phyloP scores from a whole-genome alignment of 805 yeast genomes.

The Nakazawaea molendinolei region DNA sequence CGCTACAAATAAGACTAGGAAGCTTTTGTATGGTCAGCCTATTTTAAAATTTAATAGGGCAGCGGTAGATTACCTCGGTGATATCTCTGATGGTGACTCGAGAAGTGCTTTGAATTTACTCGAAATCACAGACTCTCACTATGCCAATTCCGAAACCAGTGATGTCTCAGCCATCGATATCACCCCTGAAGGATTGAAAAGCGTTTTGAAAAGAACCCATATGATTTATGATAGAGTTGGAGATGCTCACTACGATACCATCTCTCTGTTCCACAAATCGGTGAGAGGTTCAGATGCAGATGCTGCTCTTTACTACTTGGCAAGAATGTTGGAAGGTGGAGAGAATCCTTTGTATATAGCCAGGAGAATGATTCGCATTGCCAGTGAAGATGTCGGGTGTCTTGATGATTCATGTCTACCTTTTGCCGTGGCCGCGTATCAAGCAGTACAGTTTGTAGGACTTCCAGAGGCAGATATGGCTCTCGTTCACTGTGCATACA shows the following conservation, averaged over 20 bases:
- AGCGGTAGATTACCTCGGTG: conserved; percentile 61
- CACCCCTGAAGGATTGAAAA: conserved; percentile 29
- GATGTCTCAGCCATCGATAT: conserved; percentile 26
- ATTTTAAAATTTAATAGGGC: conserved; percentile 47
- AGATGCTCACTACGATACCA: conserved; percentile 90
- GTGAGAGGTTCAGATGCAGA: conserved; percentile 86
- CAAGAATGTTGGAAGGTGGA: conserved; percentile 86
- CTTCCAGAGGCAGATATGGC: conserved; percentile 91
- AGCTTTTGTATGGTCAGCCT: conserved; percentile 40
- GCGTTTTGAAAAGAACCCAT: conserved; percentile 41
- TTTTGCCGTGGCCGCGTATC: conserved; percentile 78
- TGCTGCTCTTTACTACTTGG: conserved; percentile 84
- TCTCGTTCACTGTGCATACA: conserved; percentile 89
- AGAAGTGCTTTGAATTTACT: conserved; percentile 74
- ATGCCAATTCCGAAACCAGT: conserved; percentile 17
- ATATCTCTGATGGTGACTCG: conserved; percentile 82
- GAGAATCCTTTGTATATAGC: conserved; percentile 90
- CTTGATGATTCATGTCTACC: conserved; percentile 81
- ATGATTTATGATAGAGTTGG: conserved; percentile 79
- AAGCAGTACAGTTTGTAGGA: conserved; percentile 85
- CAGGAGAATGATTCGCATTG: conserved; percentile 87
- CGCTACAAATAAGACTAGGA: conserved; percentile 53
- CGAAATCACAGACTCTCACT: conserved; percentile 62
- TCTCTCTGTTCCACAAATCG: conserved; percentile 92
- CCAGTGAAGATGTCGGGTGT: conserved; percentile 90